Percentiles rank a stretch among this genome's conserved stretches.
Conservation (phyloP, 23 red algal species). For the Gracilaria gracilis region DNA sequence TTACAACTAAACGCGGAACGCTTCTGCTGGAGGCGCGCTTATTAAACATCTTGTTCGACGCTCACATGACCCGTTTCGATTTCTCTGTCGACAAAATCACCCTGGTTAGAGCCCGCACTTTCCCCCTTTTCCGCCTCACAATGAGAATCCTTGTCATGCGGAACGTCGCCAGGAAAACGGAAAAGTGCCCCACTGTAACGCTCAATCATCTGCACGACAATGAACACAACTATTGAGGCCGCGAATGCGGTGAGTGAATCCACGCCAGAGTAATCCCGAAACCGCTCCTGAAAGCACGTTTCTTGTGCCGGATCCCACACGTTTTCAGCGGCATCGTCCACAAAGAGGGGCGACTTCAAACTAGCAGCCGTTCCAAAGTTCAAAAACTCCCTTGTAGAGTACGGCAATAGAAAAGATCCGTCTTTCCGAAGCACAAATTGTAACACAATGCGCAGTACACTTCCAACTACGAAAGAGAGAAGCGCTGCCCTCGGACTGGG, state of each 20-base stretch:
- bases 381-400: conserved; percentile 19
- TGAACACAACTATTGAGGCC: neutral
- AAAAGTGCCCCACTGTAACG: neutral
- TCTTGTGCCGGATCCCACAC: conserved; percentile 25
- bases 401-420: conserved; percentile 30
- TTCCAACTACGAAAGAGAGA: conserved; percentile 8
- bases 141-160: neutral
- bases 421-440: conserved; percentile 15
- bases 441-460: conserved; percentile 4
- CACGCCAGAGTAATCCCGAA: conserved; percentile 2
- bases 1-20: too few relatives aligned
- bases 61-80: too few relatives aligned
- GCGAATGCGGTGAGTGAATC: conserved; percentile 32
- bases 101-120: neutral
- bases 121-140: neutral
- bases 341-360: neutral
- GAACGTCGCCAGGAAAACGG: conserved; percentile 15
- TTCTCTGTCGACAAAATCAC: too few relatives aligned
- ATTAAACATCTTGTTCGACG: too few relatives aligned
- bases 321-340: neutral
- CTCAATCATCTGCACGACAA: conserved; percentile 27
- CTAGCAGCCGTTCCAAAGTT: conserved; percentile 1
- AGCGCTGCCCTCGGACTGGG: conserved; percentile 9
- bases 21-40: too few relatives aligned
- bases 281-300: neutral